phyloP scores from a whole-genome alignment of 2,329 filamentous ascomycete genomes.

The Fusarium aywerte region DNA sequence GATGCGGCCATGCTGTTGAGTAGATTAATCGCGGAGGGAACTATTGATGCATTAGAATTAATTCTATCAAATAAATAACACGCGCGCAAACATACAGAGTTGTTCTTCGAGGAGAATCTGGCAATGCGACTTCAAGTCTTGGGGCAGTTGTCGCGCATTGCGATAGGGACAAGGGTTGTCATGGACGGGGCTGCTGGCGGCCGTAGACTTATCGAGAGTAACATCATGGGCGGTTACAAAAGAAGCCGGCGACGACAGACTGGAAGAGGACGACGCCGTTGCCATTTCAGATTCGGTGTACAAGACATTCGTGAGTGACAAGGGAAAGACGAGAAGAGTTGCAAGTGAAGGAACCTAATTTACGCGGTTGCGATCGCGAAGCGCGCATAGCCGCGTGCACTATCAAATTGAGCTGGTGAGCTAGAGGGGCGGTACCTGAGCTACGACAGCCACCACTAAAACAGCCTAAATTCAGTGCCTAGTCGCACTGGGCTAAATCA shows the following conservation, averaged over 20 bases:
- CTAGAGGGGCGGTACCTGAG: slow-evolving; percentile 35
- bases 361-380: slow-evolving; percentile 36
- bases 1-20: slow-evolving; percentile 71
- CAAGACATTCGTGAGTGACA: slow-evolving; percentile 26
- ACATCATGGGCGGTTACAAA: slow-evolving; percentile 52
- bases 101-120: slow-evolving; percentile 81
- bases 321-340: not conserved
- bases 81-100: slow-evolving; percentile 64
- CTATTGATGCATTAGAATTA: slow-evolving; percentile 33
- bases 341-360: slow-evolving; percentile 15
- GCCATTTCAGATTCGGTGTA: slow-evolving; percentile 36
- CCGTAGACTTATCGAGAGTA: slow-evolving; percentile 47
- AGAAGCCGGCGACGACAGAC: slow-evolving; percentile 49
- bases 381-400: slow-evolving; percentile 30
- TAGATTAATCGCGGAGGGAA: slow-evolving; percentile 66
- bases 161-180: slow-evolving; percentile 58
- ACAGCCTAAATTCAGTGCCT: slow-evolving; percentile 3
- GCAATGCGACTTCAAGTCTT: slow-evolving; percentile 72
- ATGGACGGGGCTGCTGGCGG: slow-evolving; percentile 52
- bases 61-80: not conserved
- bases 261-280: slow-evolving; percentile 36
- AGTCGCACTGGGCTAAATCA: slow-evolving; percentile 24
- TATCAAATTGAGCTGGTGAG: slow-evolving; percentile 20
- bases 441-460: slow-evolving; percentile 7
- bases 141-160: slow-evolving; percentile 66